phyloP scores from a whole-genome alignment of 148 eudicot species.

The Mesembryanthemum crystallinum region DNA sequence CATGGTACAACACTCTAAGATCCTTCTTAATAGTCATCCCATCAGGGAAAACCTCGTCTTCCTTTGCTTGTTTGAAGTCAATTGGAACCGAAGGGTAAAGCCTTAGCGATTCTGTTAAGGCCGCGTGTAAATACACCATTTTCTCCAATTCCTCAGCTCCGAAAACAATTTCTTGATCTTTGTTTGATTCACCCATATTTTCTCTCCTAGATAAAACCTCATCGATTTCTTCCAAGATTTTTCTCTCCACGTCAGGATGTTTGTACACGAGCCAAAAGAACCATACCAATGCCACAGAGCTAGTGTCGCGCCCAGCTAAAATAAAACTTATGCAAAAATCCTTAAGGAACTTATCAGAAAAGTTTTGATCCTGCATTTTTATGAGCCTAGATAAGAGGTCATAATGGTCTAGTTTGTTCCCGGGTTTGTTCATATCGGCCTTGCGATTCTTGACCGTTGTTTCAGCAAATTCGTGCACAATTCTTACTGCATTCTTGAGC shows the following conservation, averaged over 20 bases:
- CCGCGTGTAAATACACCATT: constrained; percentile 55
- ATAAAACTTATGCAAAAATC: constrained; percentile 60
- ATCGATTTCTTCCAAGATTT: constrained; percentile 35
- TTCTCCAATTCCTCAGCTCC: constrained; percentile 36
- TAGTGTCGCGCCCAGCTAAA: constrained; percentile 60
- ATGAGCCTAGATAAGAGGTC: constrained; percentile 60
- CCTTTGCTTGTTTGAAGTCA: constrained; percentile 50
- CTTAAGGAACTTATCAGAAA: constrained; percentile 37
- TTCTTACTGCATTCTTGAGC: constrained; percentile 35
- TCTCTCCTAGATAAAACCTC: constrained; percentile 25
- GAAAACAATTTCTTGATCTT: constrained; percentile 23
- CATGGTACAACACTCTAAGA: constrained; percentile 40
- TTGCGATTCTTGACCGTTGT: constrained; percentile 51
- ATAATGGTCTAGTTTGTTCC: background rate
- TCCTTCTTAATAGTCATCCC: constrained; percentile 35
- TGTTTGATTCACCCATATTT: background rate
- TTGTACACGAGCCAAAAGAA: constrained; percentile 50
- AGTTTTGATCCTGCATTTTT: constrained; percentile 20
- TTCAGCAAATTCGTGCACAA: constrained; percentile 54
- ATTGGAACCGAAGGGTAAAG: constrained; percentile 53
- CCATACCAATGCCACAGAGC: constrained; percentile 54
- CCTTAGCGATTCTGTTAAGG: constrained; percentile 47
- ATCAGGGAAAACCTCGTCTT: constrained; percentile 47
- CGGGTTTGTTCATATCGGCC: constrained; percentile 26
- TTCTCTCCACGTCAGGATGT: constrained; percentile 38